These are phyloP conservation scores for Yarrowia sp. DNA, from an alignment of 805 yeast genomes.

Conservation along the genomic window DNA sequence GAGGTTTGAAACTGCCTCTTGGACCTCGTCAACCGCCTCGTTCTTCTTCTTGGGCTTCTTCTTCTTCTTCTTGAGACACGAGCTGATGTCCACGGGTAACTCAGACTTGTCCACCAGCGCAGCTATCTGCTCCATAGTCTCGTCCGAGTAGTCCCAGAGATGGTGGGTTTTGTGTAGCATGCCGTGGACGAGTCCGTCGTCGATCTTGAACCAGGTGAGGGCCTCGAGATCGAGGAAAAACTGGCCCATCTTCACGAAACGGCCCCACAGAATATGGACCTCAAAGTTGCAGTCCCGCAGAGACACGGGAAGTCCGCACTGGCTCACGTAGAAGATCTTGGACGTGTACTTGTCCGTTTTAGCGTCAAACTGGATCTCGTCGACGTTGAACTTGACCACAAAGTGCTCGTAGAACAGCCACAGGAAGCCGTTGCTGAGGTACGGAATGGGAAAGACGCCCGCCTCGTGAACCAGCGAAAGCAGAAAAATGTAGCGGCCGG, in stretches of 20 bases:
- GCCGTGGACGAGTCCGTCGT: background rate
- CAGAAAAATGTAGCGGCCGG: background rate
- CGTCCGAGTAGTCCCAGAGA: background rate
- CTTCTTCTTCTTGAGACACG: conserved; percentile 5
- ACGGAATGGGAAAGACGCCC: background rate
- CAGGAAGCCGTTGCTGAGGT: background rate
- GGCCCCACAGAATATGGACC: background rate
- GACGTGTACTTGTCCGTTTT: background rate
- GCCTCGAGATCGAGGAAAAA: background rate
- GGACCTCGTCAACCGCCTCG: background rate
- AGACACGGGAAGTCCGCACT: background rate
- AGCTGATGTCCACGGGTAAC: background rate
- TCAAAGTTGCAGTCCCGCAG: background rate
- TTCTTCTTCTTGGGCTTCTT: background rate
- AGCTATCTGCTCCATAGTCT: no score
- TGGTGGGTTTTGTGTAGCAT: conserved; percentile 6
- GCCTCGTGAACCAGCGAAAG: conserved; percentile 1
- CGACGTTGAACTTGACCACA: conserved; percentile 14
- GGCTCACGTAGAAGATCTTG: background rate
- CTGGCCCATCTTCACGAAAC: background rate
- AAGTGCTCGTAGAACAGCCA: conserved; percentile 7
- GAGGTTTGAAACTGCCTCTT: background rate
- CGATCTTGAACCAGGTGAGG: background rate
- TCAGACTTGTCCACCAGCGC: no score
- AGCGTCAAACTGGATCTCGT: background rate